A percentile compares a stretch with the other conserved stretches of the same genome.
Conservation (phyloP, 2,329 filamentous ascomycete species). For the Monascus ruber region DNA sequence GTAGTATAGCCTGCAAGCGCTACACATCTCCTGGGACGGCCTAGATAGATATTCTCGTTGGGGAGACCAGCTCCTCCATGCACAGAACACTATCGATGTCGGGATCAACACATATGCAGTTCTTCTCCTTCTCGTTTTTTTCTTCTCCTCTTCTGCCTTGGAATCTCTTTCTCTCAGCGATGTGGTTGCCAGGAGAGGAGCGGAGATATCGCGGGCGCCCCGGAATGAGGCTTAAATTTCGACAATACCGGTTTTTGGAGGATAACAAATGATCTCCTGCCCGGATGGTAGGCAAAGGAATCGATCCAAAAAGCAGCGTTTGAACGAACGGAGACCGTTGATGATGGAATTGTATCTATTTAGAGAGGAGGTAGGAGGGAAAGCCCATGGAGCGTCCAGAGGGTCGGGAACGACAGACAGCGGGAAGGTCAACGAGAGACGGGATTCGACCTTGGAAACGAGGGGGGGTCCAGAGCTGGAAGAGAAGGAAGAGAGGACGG, state of each 20-base stretch:
- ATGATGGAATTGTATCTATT: background rate
- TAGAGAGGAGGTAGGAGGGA: too few species aligned
- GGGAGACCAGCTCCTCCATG: conserved; percentile 34
- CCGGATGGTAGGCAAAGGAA: too few species aligned
- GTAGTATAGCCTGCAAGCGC: conserved; percentile 9
- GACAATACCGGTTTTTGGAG: too few species aligned
- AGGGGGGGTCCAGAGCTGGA: conserved; percentile 5
- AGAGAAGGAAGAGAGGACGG: conserved; percentile 3
- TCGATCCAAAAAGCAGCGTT: background rate
- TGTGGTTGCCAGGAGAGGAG: background rate
- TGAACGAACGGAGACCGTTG: background rate
- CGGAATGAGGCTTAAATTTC: too few species aligned
- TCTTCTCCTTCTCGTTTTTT: background rate
- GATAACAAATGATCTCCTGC: too few species aligned
- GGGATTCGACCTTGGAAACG: background rate
- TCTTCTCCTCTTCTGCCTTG: background rate
- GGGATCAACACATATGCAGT: background rate
- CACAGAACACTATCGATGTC: conserved; percentile 12
- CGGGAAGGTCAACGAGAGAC: background rate
- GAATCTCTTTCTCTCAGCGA: background rate
- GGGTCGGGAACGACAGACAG: background rate
- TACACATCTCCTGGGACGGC: conserved; percentile 19
- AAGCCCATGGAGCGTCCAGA: background rate
- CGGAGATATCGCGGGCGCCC: background rate
- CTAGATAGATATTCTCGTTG: conserved; percentile 11